A percentile compares a stretch with the other conserved stretches of the same genome.
phyloP scores from a whole-genome alignment of 2,329 filamentous ascomycete genomes.

The Ceratocystis cacaofunesta region DNA sequence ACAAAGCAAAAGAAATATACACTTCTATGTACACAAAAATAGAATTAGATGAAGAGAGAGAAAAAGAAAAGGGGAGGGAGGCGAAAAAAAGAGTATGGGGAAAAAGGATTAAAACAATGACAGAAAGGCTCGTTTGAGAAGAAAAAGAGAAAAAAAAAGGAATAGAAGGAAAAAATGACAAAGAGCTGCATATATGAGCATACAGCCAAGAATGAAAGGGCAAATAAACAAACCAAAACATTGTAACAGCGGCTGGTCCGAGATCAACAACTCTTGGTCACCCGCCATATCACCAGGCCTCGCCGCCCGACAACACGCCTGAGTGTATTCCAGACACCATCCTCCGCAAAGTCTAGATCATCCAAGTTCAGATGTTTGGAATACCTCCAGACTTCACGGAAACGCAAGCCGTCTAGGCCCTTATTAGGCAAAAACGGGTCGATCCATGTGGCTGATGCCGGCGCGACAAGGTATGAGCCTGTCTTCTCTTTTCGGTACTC shows the following conservation, averaged over 20 bases:
- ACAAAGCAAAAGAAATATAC: neutral
- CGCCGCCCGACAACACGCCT: slow-evolving; percentile 49
- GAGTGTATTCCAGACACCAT: slow-evolving; percentile 59
- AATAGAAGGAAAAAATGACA: neutral
- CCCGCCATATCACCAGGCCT: slow-evolving; percentile 47
- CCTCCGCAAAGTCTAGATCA: slow-evolving; percentile 64
- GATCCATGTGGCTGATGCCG: slow-evolving; percentile 54
- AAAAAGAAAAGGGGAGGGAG: neutral
- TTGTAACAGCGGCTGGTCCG: slow-evolving; percentile 8
- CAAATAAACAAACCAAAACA: slow-evolving; percentile 19
- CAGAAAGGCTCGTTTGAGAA: neutral
- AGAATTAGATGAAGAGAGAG: slow-evolving; percentile 6
- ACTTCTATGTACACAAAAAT: slow-evolving; percentile 5
- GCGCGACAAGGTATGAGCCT: slow-evolving; percentile 58
- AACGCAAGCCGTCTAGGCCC: slow-evolving; percentile 42
- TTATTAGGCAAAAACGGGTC: slow-evolving; percentile 48
- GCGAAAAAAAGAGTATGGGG: neutral
- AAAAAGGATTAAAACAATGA: neutral
- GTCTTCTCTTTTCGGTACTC: slow-evolving; percentile 46
- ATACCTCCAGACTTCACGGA: slow-evolving; percentile 57
- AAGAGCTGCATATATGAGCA: neutral
- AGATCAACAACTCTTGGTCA: slow-evolving; percentile 43
- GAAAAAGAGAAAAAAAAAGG: neutral
- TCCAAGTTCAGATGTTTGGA: slow-evolving; percentile 58
- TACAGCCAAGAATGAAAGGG: slow-evolving; percentile 3